Evolutionary conservation across 371 early-diverging fungal genomes (phyloP).

Genomic region (Mucor racemosus): DNA sequence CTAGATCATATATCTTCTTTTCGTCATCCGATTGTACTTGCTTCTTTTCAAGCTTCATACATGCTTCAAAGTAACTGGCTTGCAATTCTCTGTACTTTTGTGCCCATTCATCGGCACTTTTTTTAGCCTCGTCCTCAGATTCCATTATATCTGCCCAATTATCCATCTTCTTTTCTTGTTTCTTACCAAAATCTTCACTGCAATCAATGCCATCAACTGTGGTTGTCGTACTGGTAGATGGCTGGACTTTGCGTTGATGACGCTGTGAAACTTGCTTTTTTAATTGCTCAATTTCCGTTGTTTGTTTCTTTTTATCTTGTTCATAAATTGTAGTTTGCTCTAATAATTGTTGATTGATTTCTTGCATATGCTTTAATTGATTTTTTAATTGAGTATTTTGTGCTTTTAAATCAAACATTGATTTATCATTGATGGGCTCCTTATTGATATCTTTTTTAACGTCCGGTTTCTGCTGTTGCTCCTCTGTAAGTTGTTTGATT

Average conservation of each 20-base stretch:
- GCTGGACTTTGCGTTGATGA: neutral
- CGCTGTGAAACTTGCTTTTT: constrained; percentile 6
- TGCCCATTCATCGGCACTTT: constrained; percentile 24
- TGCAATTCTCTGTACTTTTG: constrained; percentile 24
- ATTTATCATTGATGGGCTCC: neutral
- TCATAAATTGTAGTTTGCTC: constrained; percentile 11
- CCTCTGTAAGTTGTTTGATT: neutral
- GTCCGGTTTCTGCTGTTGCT: constrained; percentile 1
- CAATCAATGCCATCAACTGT: constrained; percentile 22
- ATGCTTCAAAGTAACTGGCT: constrained; percentile 9
- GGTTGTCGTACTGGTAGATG: constrained; percentile 3
- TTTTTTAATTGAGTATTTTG: constrained; percentile 27
- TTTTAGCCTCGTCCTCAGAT: constrained; percentile 32
- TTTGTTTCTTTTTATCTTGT: constrained; percentile 11
- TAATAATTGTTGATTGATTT: constrained; percentile 23
- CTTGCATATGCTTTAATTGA: constrained; percentile 20
- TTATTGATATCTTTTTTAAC: constrained; percentile 3
- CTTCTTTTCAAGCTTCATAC: constrained; percentile 15
- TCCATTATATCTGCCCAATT: constrained; percentile 35
- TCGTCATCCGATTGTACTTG: constrained; percentile 5
- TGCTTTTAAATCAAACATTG: constrained; percentile 15
- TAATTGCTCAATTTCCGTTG: constrained; percentile 9
- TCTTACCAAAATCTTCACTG: constrained; percentile 29
- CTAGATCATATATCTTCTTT: constrained; percentile 7
- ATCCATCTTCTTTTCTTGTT: constrained; percentile 5